Evolutionary conservation across 1,284 basidiomycete species (phyloP).

Genomic region (Puccinia horiana): DNA sequence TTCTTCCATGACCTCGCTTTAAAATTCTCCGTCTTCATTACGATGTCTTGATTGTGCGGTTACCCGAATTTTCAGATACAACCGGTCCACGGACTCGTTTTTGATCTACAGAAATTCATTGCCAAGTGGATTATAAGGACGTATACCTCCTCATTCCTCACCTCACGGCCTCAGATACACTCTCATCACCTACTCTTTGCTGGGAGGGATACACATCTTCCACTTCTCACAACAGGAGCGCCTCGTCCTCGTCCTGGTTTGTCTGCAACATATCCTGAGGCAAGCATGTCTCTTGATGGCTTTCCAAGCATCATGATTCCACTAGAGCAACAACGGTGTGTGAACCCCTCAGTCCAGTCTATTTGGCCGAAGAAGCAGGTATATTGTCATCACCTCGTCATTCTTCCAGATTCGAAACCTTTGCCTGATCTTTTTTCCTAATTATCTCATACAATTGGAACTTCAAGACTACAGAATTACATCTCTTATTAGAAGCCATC

Average conservation of each 20-base stretch:
- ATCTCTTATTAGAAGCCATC: slow-evolving; percentile 14
- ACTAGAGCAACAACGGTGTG: not conserved
- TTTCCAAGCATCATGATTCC: slow-evolving; percentile 9
- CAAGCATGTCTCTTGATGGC: slow-evolving; percentile 10
- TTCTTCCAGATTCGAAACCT: not conserved
- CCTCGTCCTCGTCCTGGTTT: not conserved
- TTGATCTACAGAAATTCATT: not conserved
- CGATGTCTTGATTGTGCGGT: not conserved
- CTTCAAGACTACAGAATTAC: not conserved
- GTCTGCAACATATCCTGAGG: not conserved
- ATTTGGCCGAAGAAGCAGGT: slow-evolving; percentile 17
- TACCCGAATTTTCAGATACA: not conserved
- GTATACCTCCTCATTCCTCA: not conserved
- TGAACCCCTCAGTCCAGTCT: slow-evolving; percentile 18
- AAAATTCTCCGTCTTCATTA: not conserved
- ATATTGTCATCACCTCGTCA: not conserved
- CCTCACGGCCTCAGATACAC: slow-evolving; percentile 1
- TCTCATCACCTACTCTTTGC: not conserved
- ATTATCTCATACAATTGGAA: not conserved
- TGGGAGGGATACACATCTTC: not conserved
- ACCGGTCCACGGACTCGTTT: not conserved
- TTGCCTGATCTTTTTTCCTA: not conserved
- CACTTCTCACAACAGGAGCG: not conserved
- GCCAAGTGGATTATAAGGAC: not conserved
- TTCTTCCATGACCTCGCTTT: slow-evolving; percentile 4